These are phyloP conservation scores for Viridothelium virens DNA, from an alignment of 495 filamentous ascomycete genomes.

Conservation along the genomic window DNA sequence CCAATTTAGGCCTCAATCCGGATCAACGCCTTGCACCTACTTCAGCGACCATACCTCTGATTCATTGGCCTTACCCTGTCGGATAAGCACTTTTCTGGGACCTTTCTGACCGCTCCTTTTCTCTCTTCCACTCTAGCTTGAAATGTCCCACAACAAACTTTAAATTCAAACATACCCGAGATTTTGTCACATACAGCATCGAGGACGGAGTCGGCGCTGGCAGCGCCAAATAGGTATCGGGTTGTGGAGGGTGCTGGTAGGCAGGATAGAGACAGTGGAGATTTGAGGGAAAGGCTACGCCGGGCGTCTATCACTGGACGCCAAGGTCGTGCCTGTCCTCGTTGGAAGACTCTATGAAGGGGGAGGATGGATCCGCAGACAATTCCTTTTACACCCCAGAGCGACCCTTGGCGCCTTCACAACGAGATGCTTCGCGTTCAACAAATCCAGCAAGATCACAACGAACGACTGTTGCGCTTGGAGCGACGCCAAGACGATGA, in stretches of 20 bases:
- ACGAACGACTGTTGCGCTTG: conserved; percentile 68
- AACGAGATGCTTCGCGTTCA: conserved; percentile 81
- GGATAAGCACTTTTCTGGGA: background rate
- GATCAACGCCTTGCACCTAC: background rate
- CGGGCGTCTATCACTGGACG: conserved; percentile 9
- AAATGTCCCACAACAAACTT: background rate
- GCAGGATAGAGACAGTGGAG: background rate
- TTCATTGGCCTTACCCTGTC: background rate
- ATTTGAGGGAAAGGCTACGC: conserved; percentile 1
- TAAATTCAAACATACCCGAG: background rate
- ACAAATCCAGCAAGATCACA: conserved; percentile 66
- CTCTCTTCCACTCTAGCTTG: too few species aligned
- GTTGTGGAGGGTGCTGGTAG: conserved; percentile 9
- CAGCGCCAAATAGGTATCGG: background rate
- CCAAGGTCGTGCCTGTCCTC: background rate
- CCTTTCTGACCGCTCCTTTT: background rate
- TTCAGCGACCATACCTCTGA: background rate
- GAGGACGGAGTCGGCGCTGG: background rate
- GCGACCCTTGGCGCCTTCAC: conserved; percentile 80
- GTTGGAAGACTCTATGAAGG: background rate
- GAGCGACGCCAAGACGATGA: conserved; percentile 80
- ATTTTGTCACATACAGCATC: background rate
- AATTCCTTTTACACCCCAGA: conserved; percentile 52
- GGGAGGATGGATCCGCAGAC: conserved; percentile 55
- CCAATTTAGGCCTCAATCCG: background rate